Evolutionary conservation across 192 early-diverging fungal genomes (phyloP).

Genomic region (Umbelopsis sp.): DNA sequence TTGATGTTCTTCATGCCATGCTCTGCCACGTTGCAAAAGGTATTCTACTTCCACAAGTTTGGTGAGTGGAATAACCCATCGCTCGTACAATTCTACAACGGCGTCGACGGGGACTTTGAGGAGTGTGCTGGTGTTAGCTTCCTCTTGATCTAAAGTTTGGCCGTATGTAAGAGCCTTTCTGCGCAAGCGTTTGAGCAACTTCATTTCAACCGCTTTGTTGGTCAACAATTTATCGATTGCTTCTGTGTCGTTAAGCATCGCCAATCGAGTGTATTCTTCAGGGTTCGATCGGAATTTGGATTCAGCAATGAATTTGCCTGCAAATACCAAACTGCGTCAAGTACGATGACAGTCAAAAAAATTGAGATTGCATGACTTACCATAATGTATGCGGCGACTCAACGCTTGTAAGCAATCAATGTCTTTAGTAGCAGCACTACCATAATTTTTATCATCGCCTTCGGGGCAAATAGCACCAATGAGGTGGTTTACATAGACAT

Average conservation of each 20-base stretch:
- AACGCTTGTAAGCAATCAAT: slow-evolving; percentile 91
- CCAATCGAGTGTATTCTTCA: slow-evolving; percentile 40
- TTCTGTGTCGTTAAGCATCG: slow-evolving; percentile 65
- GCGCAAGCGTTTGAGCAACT: slow-evolving; percentile 78
- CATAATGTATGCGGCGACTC: slow-evolving; percentile 94
- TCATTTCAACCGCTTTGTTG: slow-evolving; percentile 83
- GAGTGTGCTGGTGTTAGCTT: slow-evolving; percentile 28
- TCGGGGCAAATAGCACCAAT: slow-evolving; percentile 71
- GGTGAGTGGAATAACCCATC: slow-evolving; percentile 96
- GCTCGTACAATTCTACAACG: slow-evolving; percentile 89
- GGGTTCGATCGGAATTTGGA: slow-evolving; percentile 89
- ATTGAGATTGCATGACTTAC: slow-evolving; percentile 39
- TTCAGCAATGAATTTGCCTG: slow-evolving; percentile 96
- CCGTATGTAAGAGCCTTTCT: slow-evolving; percentile 94
- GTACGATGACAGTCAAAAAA: neutral
- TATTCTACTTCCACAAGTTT: slow-evolving; percentile 97
- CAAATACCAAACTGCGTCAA: neutral
- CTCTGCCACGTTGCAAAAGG: slow-evolving; percentile 62
- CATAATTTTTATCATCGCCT: slow-evolving; percentile 91
- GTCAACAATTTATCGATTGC: slow-evolving; percentile 87
- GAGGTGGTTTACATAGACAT: slow-evolving; percentile 82
- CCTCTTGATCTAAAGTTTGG: slow-evolving; percentile 59
- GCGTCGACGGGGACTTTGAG: slow-evolving; percentile 76
- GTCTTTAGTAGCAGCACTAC: slow-evolving; percentile 91
- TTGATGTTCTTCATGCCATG: slow-evolving; percentile 21